These are phyloP conservation scores for Schizothecium vesticola DNA, from an alignment of 495 filamentous ascomycete genomes.

Conservation along the genomic window DNA sequence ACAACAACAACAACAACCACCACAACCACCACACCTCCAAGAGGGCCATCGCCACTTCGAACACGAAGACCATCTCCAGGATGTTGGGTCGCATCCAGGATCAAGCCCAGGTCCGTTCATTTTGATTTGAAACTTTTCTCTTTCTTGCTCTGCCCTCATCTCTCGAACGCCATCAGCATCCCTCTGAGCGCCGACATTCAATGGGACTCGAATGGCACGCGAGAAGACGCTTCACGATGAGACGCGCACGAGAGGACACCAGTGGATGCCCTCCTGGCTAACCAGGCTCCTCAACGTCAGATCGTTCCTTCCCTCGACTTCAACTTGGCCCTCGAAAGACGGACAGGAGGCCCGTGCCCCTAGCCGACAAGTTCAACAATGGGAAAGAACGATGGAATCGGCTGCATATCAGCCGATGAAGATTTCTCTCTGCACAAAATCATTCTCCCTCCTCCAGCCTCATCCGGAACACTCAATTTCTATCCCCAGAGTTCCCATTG, in stretches of 20 bases:
- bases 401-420: neutral
- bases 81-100: neutral
- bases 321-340: neutral
- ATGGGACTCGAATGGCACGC: neutral
- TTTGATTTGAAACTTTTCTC: neutral
- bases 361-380: neutral
- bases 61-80: neutral
- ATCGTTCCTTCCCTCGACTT: neutral
- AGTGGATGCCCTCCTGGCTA: neutral
- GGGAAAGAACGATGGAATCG: neutral
- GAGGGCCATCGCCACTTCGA: neutral
- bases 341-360: neutral
- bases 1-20: neutral
- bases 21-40: neutral
- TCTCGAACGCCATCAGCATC: neutral
- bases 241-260: neutral
- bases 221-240: neutral
- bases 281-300: neutral
- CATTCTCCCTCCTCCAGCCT: neutral
- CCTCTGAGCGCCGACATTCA: neutral
- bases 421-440: neutral
- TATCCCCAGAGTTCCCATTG: neutral
- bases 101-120: neutral
- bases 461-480: neutral
- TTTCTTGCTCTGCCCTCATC: neutral